Base-by-base conservation (phyloP, 2,329 filamentous ascomycete genomes). In the Dichotomopilus funicola region DNA sequence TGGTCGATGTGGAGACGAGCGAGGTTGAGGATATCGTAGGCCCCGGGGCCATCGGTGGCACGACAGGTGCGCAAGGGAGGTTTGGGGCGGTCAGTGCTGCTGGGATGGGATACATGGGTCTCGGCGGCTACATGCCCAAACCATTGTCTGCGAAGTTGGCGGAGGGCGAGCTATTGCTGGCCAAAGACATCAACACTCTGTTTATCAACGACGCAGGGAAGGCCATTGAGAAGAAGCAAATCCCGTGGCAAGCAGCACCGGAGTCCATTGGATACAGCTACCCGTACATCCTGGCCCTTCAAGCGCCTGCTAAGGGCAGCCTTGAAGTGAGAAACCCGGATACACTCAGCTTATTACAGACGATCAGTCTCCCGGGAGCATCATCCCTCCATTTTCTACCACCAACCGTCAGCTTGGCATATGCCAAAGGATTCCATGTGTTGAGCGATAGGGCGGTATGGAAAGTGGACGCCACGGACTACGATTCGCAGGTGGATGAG, bases 221-320 rank as follows among this genome's bases (percentile, higher is more conserved):
- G 62, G 80, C 91, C 0, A 69, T 95, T 37, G 87, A 91, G 45
- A 89, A 89, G 70, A 80, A 87, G 54, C 91, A 97, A 68, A 85
- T 99, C n/a, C 91, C 91, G 1, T 99, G 94, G 94, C 82, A 85
- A 43, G 78, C 82, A 37, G 89, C 92, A 1, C 95, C 94, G 1
- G 91, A 96, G 65, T 87, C 87, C 54, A 86, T 99, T 57, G 94
- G 92, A 27, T 99, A 96, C 70, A 96, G 91, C 27, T 99, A 99
- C 68, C 94, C 94, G 0, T 99, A 96, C 68, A 85, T 99, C 54
- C 76, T 99, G 49, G 89, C 91, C 8, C 75, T 99, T 11, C 91
- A 95, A 67, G 78, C 90, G 6, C 84, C 90, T 0, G 79, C 88
- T 1, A 95, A 94, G 70, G 91, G 92, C 2, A 83, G 82, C 0